Conservation (phyloP, 495 filamentous ascomycete species). For the Trichoderma virens region DNA sequence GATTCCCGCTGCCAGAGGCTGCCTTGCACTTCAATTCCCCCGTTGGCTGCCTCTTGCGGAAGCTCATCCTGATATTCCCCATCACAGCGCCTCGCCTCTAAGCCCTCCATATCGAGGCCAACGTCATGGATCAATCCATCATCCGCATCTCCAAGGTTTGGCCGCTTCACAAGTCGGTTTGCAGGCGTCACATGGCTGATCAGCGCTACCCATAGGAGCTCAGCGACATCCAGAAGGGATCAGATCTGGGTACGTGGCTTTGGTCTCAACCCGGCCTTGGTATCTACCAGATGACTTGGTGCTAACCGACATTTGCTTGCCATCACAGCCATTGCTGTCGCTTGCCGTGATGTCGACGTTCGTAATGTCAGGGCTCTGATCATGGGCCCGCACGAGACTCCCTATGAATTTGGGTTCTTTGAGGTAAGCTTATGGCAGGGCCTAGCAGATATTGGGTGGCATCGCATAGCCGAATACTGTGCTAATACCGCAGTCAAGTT, state of each 20-base stretch:
- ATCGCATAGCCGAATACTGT: background rate
- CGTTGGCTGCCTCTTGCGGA: background rate
- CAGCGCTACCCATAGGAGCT: constrained; percentile 54
- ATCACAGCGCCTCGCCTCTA: background rate
- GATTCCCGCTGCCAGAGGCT: background rate
- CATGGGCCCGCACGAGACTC: constrained; percentile 87
- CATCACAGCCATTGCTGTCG: constrained; percentile 68
- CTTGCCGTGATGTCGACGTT: constrained; percentile 78
- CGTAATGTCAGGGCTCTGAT: constrained; percentile 83
- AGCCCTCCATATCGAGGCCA: constrained; percentile 13
- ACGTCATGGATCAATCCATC: constrained; percentile 58
- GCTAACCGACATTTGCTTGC: constrained; percentile 11
- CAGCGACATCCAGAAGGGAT: constrained; percentile 68
- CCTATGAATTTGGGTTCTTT: constrained; percentile 96
- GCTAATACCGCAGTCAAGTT: constrained; percentile 43
- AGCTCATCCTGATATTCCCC: background rate
- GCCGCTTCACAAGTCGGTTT: constrained; percentile 16
- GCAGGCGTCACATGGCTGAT: constrained; percentile 31
- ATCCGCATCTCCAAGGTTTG: constrained; percentile 75
- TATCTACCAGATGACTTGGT: constrained; percentile 12
- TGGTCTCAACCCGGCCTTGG: background rate
- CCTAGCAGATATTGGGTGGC: background rate
- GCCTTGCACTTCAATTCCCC: background rate
- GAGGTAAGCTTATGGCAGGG: constrained; percentile 48
- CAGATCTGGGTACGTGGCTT: constrained; percentile 64